Evolutionary conservation across 106 monocot species (phyloP).

Genomic region (Dendrobium officinale): DNA sequence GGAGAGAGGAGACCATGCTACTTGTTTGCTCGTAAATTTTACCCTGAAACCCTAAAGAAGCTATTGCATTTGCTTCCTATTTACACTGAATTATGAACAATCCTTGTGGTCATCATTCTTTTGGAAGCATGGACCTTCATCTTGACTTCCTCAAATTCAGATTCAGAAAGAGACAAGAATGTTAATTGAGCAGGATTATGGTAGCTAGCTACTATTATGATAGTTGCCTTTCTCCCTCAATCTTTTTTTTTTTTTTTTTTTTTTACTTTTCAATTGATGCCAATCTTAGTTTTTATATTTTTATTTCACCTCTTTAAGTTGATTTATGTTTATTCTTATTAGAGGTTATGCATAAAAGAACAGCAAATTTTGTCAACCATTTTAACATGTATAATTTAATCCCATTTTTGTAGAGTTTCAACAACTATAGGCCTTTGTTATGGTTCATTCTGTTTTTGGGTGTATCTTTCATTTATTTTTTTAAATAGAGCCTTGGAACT

Average conservation of each 20-base stretch:
- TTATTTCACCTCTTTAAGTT: no score
- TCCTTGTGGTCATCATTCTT: background rate
- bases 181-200: background rate
- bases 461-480: no score
- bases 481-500: no score
- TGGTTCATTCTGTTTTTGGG: no score
- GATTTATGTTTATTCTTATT: background rate
- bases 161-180: background rate
- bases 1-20: slow-evolving; percentile 59
- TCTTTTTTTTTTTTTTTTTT: background rate
- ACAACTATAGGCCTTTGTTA: no score
- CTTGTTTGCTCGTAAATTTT: slow-evolving; percentile 73
- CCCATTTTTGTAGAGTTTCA: background rate
- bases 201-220: slow-evolving; percentile 5
- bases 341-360: background rate
- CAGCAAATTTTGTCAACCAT: slow-evolving; percentile 1
- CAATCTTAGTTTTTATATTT: background rate
- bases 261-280: background rate
- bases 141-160: background rate
- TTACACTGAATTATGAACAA: slow-evolving; percentile 19
- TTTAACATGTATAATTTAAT: background rate
- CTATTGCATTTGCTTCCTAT: slow-evolving; percentile 47
- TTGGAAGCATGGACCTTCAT: background rate
- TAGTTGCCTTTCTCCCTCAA: background rate
- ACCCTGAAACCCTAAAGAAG: slow-evolving; percentile 49